A percentile compares a stretch with the other conserved stretches of the same genome.
Evolutionary conservation across 331 rosid genomes (phyloP).

Genomic region (Cydonia oblonga): DNA sequence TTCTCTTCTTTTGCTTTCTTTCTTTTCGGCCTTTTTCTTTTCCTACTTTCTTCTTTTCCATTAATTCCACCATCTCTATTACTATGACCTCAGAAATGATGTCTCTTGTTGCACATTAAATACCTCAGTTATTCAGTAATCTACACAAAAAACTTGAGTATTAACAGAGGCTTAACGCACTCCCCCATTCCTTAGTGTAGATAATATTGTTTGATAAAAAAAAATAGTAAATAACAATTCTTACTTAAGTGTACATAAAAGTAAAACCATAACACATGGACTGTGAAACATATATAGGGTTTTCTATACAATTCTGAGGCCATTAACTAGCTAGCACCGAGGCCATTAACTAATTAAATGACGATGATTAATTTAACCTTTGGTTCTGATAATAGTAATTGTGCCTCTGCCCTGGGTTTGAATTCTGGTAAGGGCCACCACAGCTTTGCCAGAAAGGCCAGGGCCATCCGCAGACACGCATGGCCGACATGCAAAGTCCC

Average conservation of each 20-base stretch:
- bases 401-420: conserved; percentile 95
- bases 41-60: background rate
- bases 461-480: conserved; percentile 69
- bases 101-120: background rate
- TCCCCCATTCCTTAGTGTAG: accelerated
- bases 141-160: background rate
- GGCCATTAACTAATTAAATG: background rate
- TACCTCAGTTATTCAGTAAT: background rate
- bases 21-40: background rate
- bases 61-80: background rate
- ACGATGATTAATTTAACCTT: conserved; percentile 24
- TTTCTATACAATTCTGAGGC: conserved; percentile 2
- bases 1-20: background rate
- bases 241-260: background rate
- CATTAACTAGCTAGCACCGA: background rate
- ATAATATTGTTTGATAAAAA: too few relatives aligned
- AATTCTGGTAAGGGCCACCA: conserved; percentile 84
- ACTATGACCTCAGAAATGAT: background rate
- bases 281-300: background rate
- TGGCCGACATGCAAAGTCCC: conserved; percentile 92
- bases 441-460: conserved; percentile 95
- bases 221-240: background rate
- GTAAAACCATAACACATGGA: background rate
- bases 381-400: conserved; percentile 93
- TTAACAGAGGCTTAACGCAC: background rate